Evolutionary conservation across 2,329 filamentous ascomycete species (phyloP).

Genomic region (Gaeumannomyces sp.): DNA sequence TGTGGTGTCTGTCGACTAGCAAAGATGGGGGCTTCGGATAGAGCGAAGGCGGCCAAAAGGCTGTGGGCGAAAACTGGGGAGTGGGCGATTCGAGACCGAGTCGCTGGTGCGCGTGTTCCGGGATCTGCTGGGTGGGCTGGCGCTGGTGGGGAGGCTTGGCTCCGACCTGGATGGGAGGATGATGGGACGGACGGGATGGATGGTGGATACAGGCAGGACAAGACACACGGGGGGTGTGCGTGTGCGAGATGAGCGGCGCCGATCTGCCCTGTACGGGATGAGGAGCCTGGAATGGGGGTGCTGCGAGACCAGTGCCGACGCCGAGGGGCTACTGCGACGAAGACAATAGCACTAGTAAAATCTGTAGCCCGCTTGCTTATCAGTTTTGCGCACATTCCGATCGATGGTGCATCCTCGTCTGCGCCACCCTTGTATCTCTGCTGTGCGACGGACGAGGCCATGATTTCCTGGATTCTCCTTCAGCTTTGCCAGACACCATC

Average conservation of each 20-base stretch:
- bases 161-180: neutral
- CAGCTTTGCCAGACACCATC: no score
- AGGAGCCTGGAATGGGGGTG: no score
- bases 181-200: neutral
- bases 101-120: conserved; percentile 2
- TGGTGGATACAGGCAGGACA: neutral
- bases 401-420: neutral
- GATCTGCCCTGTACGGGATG: neutral
- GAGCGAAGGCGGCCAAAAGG: conserved; percentile 5
- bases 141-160: neutral
- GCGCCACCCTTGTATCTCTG: neutral
- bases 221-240: neutral
- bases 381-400: neutral
- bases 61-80: conserved; percentile 1
- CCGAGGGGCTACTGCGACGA: no score
- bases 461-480: no score
- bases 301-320: no score
- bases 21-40: conserved; percentile 2
- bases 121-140: conserved; percentile 3
- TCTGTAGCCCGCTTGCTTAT: neutral
- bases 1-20: neutral
- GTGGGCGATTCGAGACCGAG: conserved; percentile 9
- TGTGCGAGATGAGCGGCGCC: neutral
- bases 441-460: neutral
- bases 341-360: no score